Base-by-base conservation (phyloP, 2,329 filamentous ascomycete genomes). In the Aspergillus sp. region DNA sequence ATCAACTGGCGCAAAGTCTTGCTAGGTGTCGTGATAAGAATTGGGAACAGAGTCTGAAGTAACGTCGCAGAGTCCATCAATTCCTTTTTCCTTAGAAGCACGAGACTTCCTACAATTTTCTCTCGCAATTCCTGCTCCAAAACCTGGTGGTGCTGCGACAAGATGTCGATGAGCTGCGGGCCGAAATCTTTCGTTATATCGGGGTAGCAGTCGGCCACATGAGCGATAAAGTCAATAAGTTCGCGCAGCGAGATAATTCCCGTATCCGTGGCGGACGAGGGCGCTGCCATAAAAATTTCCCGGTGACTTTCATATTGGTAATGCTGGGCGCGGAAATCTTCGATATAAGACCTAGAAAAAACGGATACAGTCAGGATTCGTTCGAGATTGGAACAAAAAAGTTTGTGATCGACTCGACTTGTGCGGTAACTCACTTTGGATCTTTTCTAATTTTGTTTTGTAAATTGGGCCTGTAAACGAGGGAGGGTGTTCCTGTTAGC, bases 141-240 rank as follows among this genome's bases (percentile, higher is more conserved):
- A 3, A 88, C 83, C 46, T 88, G 85, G 81, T 98, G 93, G 71
- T 98, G 91, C 65, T 88, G 81, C 48, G 86, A 86, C 47, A 99
- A 78, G 58, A 99, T 89, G 33, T 87, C 82, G 69, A 91, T 91
- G 49, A 99, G 81, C 63, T 96, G 90, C 43, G 87, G 82, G 21
- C 92, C 86, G 65, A 97, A 98, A 9, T 83, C 80, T 52, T 82
- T 82, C 1, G 92, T 93, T 61, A 93, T 84, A 58, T 89, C 85
- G 51, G 91, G 91, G 75, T 96, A 99, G 79, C 91, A 96, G 71
- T 97, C 93, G 71, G 93, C 90, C 61, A 96, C 90, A 77, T 99
- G 95, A 19, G 93, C 88, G 66, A 98, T 88, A 68, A 99, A 90
- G 70, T 98, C 93, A 67, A 99, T 90, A 65, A 96, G 84, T 70